Percentiles rank a stretch among this genome's conserved stretches.
These are phyloP conservation scores for Fraxinus sp. DNA, from an alignment of 305 asterid species.

Conservation along the genomic window DNA sequence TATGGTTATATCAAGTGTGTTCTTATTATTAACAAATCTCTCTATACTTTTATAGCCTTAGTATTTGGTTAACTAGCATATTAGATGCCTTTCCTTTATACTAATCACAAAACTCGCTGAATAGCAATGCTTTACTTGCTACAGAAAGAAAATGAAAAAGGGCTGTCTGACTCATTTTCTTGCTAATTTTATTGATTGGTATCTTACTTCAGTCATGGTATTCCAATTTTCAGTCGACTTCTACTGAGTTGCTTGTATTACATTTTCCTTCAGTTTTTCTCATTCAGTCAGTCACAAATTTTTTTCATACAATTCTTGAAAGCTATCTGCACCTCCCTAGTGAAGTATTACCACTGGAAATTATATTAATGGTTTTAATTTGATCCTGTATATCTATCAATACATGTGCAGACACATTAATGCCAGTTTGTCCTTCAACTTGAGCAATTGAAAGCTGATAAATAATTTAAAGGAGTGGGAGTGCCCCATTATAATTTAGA, in stretches of 20 bases:
- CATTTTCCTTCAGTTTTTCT: background rate
- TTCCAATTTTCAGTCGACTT: constrained; percentile 5
- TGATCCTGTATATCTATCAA: background rate
- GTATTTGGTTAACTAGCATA: constrained; percentile 9
- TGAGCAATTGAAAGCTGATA: constrained; percentile 11
- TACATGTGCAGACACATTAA: background rate
- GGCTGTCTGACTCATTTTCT: background rate
- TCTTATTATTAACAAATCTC: constrained; percentile 5
- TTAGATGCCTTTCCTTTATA: constrained; percentile 3
- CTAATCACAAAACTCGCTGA: background rate
- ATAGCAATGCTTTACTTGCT: background rate
- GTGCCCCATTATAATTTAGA: background rate
- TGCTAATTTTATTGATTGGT: constrained; percentile 4
- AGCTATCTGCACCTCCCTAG: background rate
- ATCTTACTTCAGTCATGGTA: background rate
- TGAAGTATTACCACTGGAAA: constrained; percentile 2
- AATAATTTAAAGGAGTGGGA: background rate
- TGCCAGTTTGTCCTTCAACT: constrained; percentile 7
- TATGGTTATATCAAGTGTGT: background rate
- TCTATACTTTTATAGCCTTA: background rate
- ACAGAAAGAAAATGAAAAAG: constrained; percentile 2
- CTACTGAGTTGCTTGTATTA: background rate
- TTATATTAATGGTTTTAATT: background rate
- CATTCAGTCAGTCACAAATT: background rate
- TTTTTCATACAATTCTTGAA: constrained; percentile 8